phyloP scores from a whole-genome alignment of 1,284 basidiomycete genomes.

The Apiotrichum brassicae region DNA sequence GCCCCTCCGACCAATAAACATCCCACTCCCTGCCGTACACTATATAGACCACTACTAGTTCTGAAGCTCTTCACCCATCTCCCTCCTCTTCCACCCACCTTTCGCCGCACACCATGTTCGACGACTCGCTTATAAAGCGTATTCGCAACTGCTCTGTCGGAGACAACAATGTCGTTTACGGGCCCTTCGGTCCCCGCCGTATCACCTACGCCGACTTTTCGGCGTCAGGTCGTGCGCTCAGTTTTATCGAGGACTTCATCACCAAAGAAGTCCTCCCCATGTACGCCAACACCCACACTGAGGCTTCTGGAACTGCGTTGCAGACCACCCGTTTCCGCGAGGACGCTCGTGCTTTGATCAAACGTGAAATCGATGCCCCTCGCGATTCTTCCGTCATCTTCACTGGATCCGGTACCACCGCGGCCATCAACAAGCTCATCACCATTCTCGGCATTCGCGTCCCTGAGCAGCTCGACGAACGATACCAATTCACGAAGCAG shows the following conservation, averaged over 20 bases:
- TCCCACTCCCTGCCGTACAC: too few relatives aligned
- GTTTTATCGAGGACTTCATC: conserved; percentile 9
- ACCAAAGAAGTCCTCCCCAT: conserved; percentile 5
- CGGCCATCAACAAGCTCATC: conserved; percentile 9
- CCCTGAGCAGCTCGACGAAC: not conserved
- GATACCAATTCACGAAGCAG: not conserved
- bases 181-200: not conserved
- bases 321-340: conserved; percentile 9
- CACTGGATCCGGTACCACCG: conserved; percentile 7
- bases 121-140: not conserved
- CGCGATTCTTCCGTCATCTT: conserved; percentile 1
- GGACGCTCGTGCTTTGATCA: conserved; percentile 7
- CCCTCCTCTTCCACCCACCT: not conserved
- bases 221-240: conserved; percentile 3
- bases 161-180: not conserved
- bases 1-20: too few relatives aligned
- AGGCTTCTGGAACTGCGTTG: conserved; percentile 3
- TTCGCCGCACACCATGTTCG: not conserved
- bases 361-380: not conserved
- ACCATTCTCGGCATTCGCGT: not conserved
- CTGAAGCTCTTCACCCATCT: not conserved
- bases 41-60: not conserved
- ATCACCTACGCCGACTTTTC: conserved; percentile 9
- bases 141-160: conserved; percentile 1
- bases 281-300: conserved; percentile 16